phyloP scores from a whole-genome alignment of 805 yeast genomes.

The Saccharomycodes ludwigii region DNA sequence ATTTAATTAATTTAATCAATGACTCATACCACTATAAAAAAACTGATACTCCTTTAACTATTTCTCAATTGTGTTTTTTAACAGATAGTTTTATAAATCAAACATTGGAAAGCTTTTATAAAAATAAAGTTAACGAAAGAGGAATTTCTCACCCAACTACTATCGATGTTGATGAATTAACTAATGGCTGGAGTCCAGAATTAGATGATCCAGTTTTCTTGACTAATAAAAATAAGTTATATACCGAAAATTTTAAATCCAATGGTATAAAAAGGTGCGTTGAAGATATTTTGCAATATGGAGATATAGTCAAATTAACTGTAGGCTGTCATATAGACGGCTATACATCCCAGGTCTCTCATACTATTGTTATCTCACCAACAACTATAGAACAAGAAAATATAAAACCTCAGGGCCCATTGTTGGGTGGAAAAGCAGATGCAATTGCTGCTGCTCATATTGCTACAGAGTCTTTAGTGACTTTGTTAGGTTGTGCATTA shows the following conservation, averaged over 20 bases:
- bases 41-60: constrained; percentile 32
- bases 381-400: constrained; percentile 33
- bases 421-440: constrained; percentile 77
- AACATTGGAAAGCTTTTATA: constrained; percentile 49
- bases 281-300: constrained; percentile 32
- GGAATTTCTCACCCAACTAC: constrained; percentile 91
- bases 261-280: constrained; percentile 8
- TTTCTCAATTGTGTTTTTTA: constrained; percentile 64
- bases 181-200: constrained; percentile 79
- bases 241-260: constrained; percentile 1
- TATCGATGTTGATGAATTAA: constrained; percentile 71
- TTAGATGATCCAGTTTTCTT: constrained; percentile 42
- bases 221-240: constrained; percentile 16
- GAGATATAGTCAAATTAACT: constrained; percentile 76
- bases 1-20: constrained; percentile 54
- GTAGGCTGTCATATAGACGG: constrained; percentile 94
- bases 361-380: constrained; percentile 77
- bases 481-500: constrained; percentile 59
- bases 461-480: constrained; percentile 77
- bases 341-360: constrained; percentile 77
- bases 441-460: constrained; percentile 80
- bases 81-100: constrained; percentile 66
- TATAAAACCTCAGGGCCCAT: constrained; percentile 56
- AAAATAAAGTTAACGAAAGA: constrained; percentile 60
- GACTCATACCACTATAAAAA: constrained; percentile 48